Percentiles rank a stretch among this genome's conserved stretches.
Evolutionary conservation across 2,329 filamentous ascomycete genomes (phyloP).

Genomic region (Cyphellophora europaea): DNA sequence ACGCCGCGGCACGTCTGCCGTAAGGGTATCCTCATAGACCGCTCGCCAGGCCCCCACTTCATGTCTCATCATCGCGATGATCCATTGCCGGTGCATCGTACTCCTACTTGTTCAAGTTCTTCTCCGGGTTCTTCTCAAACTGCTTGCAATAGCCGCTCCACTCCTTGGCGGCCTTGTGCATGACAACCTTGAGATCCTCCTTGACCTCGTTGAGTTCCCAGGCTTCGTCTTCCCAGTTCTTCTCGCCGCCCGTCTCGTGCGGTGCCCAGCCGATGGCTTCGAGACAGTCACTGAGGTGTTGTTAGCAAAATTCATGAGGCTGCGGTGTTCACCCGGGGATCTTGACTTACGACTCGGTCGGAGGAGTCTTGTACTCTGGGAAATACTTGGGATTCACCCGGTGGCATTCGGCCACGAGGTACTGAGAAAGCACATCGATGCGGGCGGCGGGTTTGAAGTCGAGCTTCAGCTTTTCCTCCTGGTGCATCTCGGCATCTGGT

Average conservation of each 20-base stretch:
- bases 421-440: slow-evolving; percentile 27
- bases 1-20: too few species aligned
- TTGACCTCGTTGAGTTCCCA: slow-evolving; percentile 33
- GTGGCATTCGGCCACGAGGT: slow-evolving; percentile 31
- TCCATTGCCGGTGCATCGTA: too few species aligned
- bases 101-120: slow-evolving; percentile 28
- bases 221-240: slow-evolving; percentile 35
- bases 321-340: too few species aligned
- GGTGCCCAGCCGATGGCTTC: slow-evolving; percentile 36
- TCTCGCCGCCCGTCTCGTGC: slow-evolving; percentile 19
- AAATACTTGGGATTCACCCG: slow-evolving; percentile 27
- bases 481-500: slow-evolving; percentile 9
- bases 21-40: too few species aligned
- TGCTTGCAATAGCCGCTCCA: slow-evolving; percentile 31
- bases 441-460: slow-evolving; percentile 26
- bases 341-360: slow-evolving; percentile 23
- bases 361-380: slow-evolving; percentile 20
- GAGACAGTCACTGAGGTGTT: slow-evolving; percentile 22
- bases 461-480: slow-evolving; percentile 26
- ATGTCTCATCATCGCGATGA: too few species aligned
- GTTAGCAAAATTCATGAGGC: not conserved
- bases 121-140: slow-evolving; percentile 29
- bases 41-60: too few species aligned
- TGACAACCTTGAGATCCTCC: slow-evolving; percentile 29
- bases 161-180: slow-evolving; percentile 31